These are phyloP conservation scores for Intubia oerlemansii DNA, from an alignment of 2,329 filamentous ascomycete genomes.

Conservation along the genomic window DNA sequence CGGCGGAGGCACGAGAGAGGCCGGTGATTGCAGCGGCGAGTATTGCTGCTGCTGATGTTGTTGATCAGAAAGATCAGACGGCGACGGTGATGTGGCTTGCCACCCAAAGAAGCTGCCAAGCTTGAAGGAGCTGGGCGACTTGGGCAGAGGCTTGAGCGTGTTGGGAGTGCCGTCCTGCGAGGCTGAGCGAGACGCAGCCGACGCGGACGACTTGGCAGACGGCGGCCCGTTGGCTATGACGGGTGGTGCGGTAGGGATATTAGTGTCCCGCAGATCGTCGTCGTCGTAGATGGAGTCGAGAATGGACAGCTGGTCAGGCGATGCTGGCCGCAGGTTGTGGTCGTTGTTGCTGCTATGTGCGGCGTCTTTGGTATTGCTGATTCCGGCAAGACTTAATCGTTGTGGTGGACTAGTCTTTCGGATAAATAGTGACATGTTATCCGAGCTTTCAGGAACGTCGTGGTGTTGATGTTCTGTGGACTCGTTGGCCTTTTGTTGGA, in stretches of 20 bases:
- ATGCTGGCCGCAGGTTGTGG: conserved; percentile 1
- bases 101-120: conserved; percentile 33
- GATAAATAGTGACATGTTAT: conserved; percentile 26
- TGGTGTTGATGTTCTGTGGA: too few species aligned
- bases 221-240: conserved; percentile 2
- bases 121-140: conserved; percentile 27
- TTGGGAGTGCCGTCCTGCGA: conserved; percentile 3
- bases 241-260: conserved; percentile 2
- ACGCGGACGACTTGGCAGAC: too few species aligned
- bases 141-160: conserved; percentile 19
- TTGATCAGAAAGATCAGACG: conserved; percentile 30
- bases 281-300: conserved; percentile 3
- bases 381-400: conserved; percentile 23
- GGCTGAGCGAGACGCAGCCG: too few species aligned
- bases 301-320: too few species aligned
- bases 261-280: conserved; percentile 5
- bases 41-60: too few species aligned
- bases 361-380: conserved; percentile 1
- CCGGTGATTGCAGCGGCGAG: conserved; percentile 26
- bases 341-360: neutral
- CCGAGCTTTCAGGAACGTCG: too few species aligned
- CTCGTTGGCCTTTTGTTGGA: too few species aligned
- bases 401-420: conserved; percentile 30
- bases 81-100: conserved; percentile 23
- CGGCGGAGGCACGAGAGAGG: conserved; percentile 7